These are phyloP conservation scores for Athelia sp. DNA, from an alignment of 1,284 basidiomycete genomes.

Conservation along the genomic window DNA sequence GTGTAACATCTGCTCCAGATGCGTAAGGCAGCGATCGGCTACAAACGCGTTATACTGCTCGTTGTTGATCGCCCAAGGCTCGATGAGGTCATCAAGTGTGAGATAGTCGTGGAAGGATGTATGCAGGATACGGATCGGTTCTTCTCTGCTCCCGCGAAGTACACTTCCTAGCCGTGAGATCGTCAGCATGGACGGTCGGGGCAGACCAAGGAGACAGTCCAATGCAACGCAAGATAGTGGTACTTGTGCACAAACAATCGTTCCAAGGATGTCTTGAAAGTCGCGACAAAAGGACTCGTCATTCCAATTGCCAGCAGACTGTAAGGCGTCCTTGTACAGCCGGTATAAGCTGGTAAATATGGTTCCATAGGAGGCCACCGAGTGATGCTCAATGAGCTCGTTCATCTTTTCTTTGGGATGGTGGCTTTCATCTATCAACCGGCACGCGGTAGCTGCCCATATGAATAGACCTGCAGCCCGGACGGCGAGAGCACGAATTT, in stretches of 20 bases:
- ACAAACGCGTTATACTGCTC: background rate
- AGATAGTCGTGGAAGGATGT: background rate
- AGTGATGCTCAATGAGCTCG: background rate
- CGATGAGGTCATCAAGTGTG: background rate
- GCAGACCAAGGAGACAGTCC: background rate
- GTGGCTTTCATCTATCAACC: background rate
- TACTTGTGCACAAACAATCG: background rate
- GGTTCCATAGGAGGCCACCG: background rate
- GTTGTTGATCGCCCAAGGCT: background rate
- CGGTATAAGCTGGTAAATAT: background rate
- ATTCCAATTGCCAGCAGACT: background rate
- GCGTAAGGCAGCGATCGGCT: background rate
- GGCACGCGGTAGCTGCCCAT: background rate
- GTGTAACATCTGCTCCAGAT: background rate
- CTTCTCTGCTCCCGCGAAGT: background rate
- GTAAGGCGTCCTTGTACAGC: background rate
- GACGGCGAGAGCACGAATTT: background rate
- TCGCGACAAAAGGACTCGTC: background rate
- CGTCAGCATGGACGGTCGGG: background rate
- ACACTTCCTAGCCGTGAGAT: background rate
- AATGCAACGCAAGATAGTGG: background rate
- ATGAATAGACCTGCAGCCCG: background rate
- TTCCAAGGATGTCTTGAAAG: background rate
- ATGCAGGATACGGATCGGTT: background rate
- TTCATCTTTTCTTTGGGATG: background rate